phyloP scores from a whole-genome alignment of 2,329 filamentous ascomycete genomes.

The Fusarium ramigenum region DNA sequence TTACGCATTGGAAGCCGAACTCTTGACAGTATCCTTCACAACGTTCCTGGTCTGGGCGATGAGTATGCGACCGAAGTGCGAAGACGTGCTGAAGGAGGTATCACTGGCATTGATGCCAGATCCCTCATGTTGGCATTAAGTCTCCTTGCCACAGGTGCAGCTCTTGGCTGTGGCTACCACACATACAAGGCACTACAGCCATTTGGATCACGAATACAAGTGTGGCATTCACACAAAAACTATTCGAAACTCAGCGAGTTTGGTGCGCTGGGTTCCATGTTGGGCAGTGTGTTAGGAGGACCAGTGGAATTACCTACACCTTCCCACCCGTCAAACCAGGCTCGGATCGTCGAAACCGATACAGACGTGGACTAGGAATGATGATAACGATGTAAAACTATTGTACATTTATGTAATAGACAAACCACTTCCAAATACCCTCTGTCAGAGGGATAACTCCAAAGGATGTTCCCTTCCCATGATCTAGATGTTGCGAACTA shows the following conservation, averaged over 20 bases:
- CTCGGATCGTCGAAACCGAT: conserved; percentile 48
- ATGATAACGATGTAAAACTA: conserved; percentile 29
- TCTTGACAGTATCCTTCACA: conserved; percentile 49
- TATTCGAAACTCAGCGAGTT: conserved; percentile 53
- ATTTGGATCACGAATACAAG: conserved; percentile 56
- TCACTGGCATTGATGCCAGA: conserved; percentile 47
- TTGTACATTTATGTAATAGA: conserved; percentile 30
- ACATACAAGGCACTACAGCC: conserved; percentile 54
- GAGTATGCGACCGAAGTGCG: conserved; percentile 51
- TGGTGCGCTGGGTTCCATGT: conserved; percentile 58
- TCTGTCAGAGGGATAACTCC: neutral
- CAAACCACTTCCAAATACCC: conserved; percentile 7
- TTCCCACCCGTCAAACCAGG: conserved; percentile 20
- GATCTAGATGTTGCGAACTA: conserved; percentile 25
- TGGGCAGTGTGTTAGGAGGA: conserved; percentile 49
- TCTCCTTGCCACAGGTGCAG: conserved; percentile 50
- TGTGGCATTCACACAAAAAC: conserved; percentile 51
- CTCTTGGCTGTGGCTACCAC: conserved; percentile 51
- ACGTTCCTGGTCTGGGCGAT: conserved; percentile 49
- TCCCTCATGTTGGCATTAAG: conserved; percentile 46
- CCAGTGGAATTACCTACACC: conserved; percentile 20
- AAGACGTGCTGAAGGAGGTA: conserved; percentile 47
- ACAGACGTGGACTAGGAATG: conserved; percentile 48
- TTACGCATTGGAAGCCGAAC: conserved; percentile 44
- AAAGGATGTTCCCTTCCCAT: conserved; percentile 22